These are phyloP conservation scores for Crassisporium funariophilum DNA, from an alignment of 768 basidiomycete species.

Conservation along the genomic window DNA sequence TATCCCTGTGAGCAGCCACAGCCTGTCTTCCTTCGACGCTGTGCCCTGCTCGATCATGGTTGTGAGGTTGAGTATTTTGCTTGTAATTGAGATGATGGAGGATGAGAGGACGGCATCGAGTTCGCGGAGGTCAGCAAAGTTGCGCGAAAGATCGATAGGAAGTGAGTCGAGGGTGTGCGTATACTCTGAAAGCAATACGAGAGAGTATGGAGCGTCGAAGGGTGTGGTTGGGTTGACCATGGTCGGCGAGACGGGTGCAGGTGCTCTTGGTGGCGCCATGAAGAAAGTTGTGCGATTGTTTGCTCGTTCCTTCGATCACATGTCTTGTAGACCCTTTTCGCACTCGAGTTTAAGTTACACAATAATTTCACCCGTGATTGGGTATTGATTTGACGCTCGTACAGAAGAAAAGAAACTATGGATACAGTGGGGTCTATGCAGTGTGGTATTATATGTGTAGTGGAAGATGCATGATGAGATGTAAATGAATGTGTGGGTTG, in stretches of 20 bases:
- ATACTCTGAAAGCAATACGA: slow-evolving; percentile 78
- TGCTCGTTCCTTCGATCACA: no score
- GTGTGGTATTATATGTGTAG: slow-evolving; percentile 6
- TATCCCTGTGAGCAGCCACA: slow-evolving; percentile 88
- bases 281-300: neutral
- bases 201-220: slow-evolving; percentile 53
- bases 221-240: slow-evolving; percentile 18
- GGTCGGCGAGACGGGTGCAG: neutral
- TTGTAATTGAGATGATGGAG: slow-evolving; percentile 79
- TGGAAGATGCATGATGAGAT: slow-evolving; percentile 7
- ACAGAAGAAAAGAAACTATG: slow-evolving; percentile 19
- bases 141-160: slow-evolving; percentile 91
- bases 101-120: slow-evolving; percentile 96
- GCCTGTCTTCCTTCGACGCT: slow-evolving; percentile 67
- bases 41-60: slow-evolving; percentile 70
- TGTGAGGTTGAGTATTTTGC: slow-evolving; percentile 76
- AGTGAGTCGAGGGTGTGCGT: slow-evolving; percentile 92
- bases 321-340: slow-evolving; percentile 12
- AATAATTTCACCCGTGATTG: slow-evolving; percentile 18
- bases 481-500: slow-evolving; percentile 5
- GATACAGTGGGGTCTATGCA: slow-evolving; percentile 22
- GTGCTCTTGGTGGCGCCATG: slow-evolving; percentile 4
- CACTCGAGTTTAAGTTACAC: slow-evolving; percentile 6
- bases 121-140: slow-evolving; percentile 95
- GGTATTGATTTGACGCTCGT: slow-evolving; percentile 14